Conservation (phyloP, 305 asterid species). For the Solanum hybrid region DNA sequence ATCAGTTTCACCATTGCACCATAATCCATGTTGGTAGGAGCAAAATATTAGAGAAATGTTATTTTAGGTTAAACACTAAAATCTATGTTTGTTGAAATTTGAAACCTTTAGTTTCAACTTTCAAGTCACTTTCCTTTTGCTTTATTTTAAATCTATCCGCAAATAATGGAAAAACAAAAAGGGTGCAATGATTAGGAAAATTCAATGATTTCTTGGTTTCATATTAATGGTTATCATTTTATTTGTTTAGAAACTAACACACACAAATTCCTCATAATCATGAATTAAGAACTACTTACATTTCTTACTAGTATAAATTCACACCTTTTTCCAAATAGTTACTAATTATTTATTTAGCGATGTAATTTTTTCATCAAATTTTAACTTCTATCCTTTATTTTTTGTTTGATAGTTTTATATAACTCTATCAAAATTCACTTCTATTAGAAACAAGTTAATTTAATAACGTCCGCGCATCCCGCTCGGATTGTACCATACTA, state of each 20-base stretch:
- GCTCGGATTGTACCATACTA: background rate
- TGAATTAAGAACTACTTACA: background rate
- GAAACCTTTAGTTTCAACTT: background rate
- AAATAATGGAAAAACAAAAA: background rate
- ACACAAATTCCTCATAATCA: background rate
- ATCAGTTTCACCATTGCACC: accelerated
- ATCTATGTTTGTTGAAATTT: background rate
- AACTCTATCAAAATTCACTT: background rate
- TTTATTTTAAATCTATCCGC: background rate
- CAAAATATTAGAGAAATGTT: background rate
- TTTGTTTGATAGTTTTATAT: background rate
- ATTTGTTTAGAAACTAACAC: background rate
- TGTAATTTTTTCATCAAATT: background rate
- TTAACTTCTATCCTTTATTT: background rate
- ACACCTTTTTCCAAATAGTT: background rate
- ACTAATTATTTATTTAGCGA: background rate
- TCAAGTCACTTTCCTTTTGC: background rate
- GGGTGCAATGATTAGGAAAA: background rate
- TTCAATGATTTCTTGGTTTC: background rate
- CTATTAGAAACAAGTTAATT: background rate
- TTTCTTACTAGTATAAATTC: background rate
- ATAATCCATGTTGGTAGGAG: background rate
- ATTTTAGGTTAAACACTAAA: background rate
- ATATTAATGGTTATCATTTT: background rate
- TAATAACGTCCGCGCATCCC: background rate